Evolutionary conservation across 73 alveolate genomes (phyloP).

Genomic region (Paramecium sonneborni): DNA sequence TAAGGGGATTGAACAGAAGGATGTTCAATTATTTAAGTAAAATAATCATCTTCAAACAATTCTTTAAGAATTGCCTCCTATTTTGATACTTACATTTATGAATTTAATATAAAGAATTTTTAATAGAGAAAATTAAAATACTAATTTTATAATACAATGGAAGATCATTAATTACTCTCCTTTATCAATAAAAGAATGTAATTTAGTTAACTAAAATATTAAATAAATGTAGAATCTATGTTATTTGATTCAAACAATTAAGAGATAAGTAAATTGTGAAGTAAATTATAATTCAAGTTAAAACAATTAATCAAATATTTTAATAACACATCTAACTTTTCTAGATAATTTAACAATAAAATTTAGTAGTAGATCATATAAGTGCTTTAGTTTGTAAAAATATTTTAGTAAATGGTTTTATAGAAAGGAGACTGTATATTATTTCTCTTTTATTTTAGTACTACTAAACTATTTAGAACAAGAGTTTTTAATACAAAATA

Average conservation of each 20-base stretch:
- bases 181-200: not conserved
- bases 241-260: not conserved
- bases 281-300: not conserved
- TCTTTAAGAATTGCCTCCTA: not conserved
- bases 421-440: not conserved
- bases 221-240: not conserved
- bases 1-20: conserved; percentile 7
- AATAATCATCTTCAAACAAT: conserved; percentile 11
- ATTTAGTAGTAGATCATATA: not conserved
- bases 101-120: not conserved
- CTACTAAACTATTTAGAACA: not conserved
- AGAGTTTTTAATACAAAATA: not conserved
- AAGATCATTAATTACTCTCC: not conserved
- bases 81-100: not conserved
- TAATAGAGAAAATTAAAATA: no score
- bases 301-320: not conserved
- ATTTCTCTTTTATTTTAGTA: not conserved
- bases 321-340: not conserved
- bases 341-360: not conserved
- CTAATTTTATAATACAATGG: not conserved
- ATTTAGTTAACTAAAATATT: not conserved
- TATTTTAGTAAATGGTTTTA: not conserved
- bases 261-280: not conserved
- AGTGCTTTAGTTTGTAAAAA: not conserved
- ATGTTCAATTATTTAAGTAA: not conserved